Evolutionary conservation across 495 filamentous ascomycete species (phyloP).

Genomic region (Aspergillus conjunctus): DNA sequence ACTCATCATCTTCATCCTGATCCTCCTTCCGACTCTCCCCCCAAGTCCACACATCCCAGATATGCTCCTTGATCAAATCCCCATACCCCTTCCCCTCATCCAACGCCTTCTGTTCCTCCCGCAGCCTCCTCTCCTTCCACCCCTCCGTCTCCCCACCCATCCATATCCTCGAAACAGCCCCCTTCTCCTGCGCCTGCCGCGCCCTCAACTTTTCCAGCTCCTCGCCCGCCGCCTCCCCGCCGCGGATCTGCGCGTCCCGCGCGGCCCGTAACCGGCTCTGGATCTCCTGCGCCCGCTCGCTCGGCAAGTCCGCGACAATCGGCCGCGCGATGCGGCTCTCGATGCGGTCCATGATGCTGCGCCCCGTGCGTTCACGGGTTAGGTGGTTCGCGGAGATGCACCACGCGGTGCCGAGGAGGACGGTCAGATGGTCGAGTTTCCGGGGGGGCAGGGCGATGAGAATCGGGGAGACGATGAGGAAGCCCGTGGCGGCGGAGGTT

Average conservation of each 20-base stretch:
- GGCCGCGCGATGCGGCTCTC: conserved; percentile 33
- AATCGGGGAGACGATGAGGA: conserved; percentile 69
- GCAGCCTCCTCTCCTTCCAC: conserved; percentile 73
- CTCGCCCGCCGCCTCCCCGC: conserved; percentile 35
- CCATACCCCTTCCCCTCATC: conserved; percentile 80
- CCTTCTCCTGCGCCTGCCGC: conserved; percentile 38
- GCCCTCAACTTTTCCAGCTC: conserved; percentile 48
- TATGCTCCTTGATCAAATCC: conserved; percentile 79
- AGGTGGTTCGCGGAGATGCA: conserved; percentile 68
- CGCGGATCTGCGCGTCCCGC: conserved; percentile 36
- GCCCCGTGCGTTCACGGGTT: conserved; percentile 53
- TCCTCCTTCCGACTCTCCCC: conserved; percentile 38
- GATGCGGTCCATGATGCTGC: conserved; percentile 50
- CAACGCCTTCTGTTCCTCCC: conserved; percentile 70
- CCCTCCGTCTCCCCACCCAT: conserved; percentile 63
- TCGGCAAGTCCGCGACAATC: conserved; percentile 45
- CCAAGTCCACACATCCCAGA: conserved; percentile 79
- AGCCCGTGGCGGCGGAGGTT: conserved; percentile 61
- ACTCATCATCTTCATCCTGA: conserved; percentile 18
- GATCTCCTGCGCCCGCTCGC: conserved; percentile 55
- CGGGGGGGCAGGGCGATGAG: conserved; percentile 77
- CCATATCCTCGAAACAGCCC: conserved; percentile 59
- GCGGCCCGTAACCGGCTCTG: conserved; percentile 45
- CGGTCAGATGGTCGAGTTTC: conserved; percentile 65
- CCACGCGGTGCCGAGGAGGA: conserved; percentile 62